Evolutionary conservation across 306 rosid genomes (phyloP), one percentile per base, ranked within the genome.

Genomic region (Cyamopsis tetragonoloba): DNA sequence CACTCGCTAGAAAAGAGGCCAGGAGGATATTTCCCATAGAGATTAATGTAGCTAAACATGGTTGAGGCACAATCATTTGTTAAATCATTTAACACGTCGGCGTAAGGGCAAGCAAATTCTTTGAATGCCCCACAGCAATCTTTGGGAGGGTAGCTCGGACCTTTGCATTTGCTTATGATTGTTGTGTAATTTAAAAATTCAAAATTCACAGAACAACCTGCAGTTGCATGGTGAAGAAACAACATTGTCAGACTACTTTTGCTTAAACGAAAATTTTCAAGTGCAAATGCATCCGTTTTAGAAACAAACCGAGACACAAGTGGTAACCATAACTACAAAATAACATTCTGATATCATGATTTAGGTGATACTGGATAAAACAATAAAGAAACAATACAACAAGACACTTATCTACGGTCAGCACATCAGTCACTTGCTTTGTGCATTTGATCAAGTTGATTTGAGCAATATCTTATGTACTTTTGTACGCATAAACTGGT

Each of bases 31-130:
- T 65, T 77, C 28, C 99, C 99, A 3, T 90, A 83, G 51, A 93
- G 85, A 80, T 93, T 88, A 13, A 93, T 88, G 85, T 93, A 93
- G 72, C 99, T 93, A 84, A 93, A 93, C 97, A 93, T 88, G 66
- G 92, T 93, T 4, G 97, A 70, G 37, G 99, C 86, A 12, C 99
- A 93, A 20, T 84, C 97, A 11, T 85, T 93, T 0, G 88, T 77
- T 71, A 83, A 56, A 70, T 90, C 96, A 26, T 93, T 93, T 47
- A 93, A 0, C 50, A 78, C 91, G 0, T 82, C 90, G 0, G 24
- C 47, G 1, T 93, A 90, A 42, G 99, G 97, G 79, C 99, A 93
- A 4, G 99, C 97, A 13, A 93, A 83, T 0, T 88, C 92, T 78
- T 75, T 88, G 6, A 93, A 80, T 42, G 95, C 58, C 6, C 35